Base-by-base conservation (phyloP, 129 eudicot species). In the Tagetes erecta region DNA sequence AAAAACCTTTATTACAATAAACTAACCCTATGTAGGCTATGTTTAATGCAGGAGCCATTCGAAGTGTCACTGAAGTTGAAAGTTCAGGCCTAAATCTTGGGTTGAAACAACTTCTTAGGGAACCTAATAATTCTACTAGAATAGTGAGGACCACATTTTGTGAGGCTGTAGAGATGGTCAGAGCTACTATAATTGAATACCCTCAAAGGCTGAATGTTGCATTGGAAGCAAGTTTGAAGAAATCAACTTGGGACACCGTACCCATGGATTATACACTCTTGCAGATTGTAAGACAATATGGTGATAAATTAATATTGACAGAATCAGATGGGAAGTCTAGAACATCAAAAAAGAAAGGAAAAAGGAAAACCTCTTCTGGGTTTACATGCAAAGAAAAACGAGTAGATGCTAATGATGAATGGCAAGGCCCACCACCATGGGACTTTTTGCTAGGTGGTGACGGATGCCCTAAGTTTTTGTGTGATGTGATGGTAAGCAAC, bases 391-490 rank as follows among this genome's bases (percentile, higher is more conserved):
- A 82, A 81, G 82, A 51, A 71, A 78, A 68, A 70, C 66, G 37
- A 66, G 45, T 45, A 44, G 87, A 85, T 80, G 62, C 70, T 78
- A 44, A 12, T 53, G 94, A 87, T 62, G 84, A 83, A 60, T 95
- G 96, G 93, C 96, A 87, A 76, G 97, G 97, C 65, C 91, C 94
- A 31, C 84, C 97, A 76, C 99, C 96, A 37, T 95, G 97, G 99
- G 96, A 94, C 72, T 12, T 39, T 58, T 76, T 81, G 30, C 37
- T 82, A 72, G 96, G 94, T 55, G 99, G 99, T 68, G 99, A 95
- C 80, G 97, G 94, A 56, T 84, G 80, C 83, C 97, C 99, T 49
- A 95, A 88, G 87, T 95, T 95, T 83, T 82, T 95, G 5, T 95
- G 99, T 81, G 99, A 95, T 77, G 96, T 95, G 67, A 95, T 95